Evolutionary conservation across 169 alveolate species (phyloP), one percentile per base, ranked within the genome.

Genomic region (Eimeria praecox): DNA sequence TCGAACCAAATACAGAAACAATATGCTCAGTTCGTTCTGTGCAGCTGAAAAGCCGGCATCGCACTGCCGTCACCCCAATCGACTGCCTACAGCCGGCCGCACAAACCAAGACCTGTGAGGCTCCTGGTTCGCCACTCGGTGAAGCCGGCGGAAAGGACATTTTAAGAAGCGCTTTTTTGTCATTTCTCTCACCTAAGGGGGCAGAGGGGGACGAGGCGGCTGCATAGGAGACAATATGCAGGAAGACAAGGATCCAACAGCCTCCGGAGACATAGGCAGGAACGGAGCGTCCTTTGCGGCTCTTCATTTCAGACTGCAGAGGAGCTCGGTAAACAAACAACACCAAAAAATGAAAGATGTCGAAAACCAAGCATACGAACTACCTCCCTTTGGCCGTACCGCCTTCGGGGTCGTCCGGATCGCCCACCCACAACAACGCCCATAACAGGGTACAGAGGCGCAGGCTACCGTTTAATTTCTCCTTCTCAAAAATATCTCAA

Each of bases 281-380:
- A 0, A 80, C 59, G 54, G 66, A 69, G 89, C 89, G 66, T 80
- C 27, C 73, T 62, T 80, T 80, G 89, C 16, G 89, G 42, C 89
- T 33, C 89, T 44, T 54, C 89, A 80, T 80, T 80, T 80, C 89
- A 80, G 49, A 80, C 66, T 24, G 20, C 14, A 80, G 24, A 22
- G 59, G 71, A 46, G 24, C 59, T 30, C 40, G 27, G 40, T 33
- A n/a, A 80, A 46, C 59, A 46, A 80, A 42, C 46, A n/a, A 80
- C 20, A 80, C 42, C 40, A 22, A 49, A 42, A 80, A 80, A 27
- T 42, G 1, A 35, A 54, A 40, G 22, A 73, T 38, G 20, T 14
- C 33, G 20, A 24, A 62, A 62, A 27, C 20, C 73, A 3, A 3
- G 73, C 4, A 27, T 5, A 62, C 14, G 3, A 62, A 24, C 40